Evolutionary conservation across 2,329 filamentous ascomycete species (phyloP), one percentile per base, ranked within the genome.

Genomic region (Hymenoscyphus repandus): DNA sequence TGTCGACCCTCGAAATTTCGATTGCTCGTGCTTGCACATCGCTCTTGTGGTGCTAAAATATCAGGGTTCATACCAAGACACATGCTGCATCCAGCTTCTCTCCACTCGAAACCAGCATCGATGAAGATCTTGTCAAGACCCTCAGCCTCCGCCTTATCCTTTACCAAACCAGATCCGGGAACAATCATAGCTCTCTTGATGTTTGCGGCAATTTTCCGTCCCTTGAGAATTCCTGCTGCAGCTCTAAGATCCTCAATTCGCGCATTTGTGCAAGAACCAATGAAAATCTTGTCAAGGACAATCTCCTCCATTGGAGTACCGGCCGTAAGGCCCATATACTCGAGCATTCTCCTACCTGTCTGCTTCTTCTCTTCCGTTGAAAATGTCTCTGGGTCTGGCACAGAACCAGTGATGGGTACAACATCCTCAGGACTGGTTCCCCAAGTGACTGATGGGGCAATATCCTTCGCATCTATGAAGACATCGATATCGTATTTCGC

Each of bases 1-100:
- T 99, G 93, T 58, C 93, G 86, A 55, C 93, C 93, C 69, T 97
- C 93, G 62, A 97, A 97, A 72, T 97, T 97, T 63, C 93, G 88
- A 74, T 97, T 97, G 56, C 89, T 95, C 45, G 93, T 97, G 66
- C 86, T 92, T 38, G 93, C 93, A 68, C 93, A 97, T 64, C 93
- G 85, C 73, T 99, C 93, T 68, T 86, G 81, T 48, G 93, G 91
- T 1, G 90, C 83, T 42, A 97, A 80, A 57, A 99, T 97, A 69
- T 99, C 93, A 0, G 93, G 92, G 76, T 99, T 99, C 92, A 99
- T 99, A 68, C 93, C 93, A 49, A 99, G 79, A 68, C 93, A 97
- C 93, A 99, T 99, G 56, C 89, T 95, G 80, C 93, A 99, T 45
- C 93, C 93, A 59, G 93, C 93, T 74, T 99, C 93, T 67, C 93